Evolutionary conservation across 2,329 filamentous ascomycete species (phyloP).

Genomic region (Myriosclerotinia duriaeana): DNA sequence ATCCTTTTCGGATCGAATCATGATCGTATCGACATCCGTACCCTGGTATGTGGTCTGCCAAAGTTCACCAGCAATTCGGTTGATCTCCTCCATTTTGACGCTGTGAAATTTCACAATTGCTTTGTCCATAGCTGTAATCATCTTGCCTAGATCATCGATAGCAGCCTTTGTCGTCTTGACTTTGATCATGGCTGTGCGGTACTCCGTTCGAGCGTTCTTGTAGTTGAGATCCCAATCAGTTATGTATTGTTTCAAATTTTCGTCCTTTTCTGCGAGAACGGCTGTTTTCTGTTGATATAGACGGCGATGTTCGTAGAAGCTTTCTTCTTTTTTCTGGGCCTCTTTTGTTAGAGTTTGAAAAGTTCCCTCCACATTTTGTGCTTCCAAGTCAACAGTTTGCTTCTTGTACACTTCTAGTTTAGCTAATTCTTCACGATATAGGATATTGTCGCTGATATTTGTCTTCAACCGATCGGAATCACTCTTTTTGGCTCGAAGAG

Average conservation of each 20-base stretch:
- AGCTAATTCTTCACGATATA: slow-evolving; percentile 73
- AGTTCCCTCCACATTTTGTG: slow-evolving; percentile 79
- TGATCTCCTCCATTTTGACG: slow-evolving; percentile 98
- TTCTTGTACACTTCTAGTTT: slow-evolving; percentile 64
- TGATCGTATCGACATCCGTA: slow-evolving; percentile 93
- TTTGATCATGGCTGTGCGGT: slow-evolving; percentile 83
- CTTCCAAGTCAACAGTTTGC: slow-evolving; percentile 74
- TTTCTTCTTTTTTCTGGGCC: slow-evolving; percentile 63
- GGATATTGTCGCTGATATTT: slow-evolving; percentile 85
- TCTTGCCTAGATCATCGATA: slow-evolving; percentile 84
- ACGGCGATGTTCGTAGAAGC: slow-evolving; percentile 72
- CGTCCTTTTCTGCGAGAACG: slow-evolving; percentile 59
- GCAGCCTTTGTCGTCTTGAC: slow-evolving; percentile 91
- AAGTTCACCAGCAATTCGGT: slow-evolving; percentile 90
- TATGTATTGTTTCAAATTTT: slow-evolving; percentile 70
- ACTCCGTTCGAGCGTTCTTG: slow-evolving; percentile 75
- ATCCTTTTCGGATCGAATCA: slow-evolving; percentile 91
- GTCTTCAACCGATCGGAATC: slow-evolving; percentile 81
- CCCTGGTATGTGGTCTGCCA: slow-evolving; percentile 97
- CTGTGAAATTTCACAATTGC: slow-evolving; percentile 97
- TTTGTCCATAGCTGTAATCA: slow-evolving; percentile 81
- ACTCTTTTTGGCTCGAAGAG: slow-evolving; percentile 71
- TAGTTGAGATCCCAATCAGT: slow-evolving; percentile 84
- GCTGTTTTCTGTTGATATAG: slow-evolving; percentile 62
- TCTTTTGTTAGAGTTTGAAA: slow-evolving; percentile 72